A percentile compares a stretch with the other conserved stretches of the same genome.
phyloP scores from a whole-genome alignment of 1,139 yeast genomes.

The Taphrina betulina region DNA sequence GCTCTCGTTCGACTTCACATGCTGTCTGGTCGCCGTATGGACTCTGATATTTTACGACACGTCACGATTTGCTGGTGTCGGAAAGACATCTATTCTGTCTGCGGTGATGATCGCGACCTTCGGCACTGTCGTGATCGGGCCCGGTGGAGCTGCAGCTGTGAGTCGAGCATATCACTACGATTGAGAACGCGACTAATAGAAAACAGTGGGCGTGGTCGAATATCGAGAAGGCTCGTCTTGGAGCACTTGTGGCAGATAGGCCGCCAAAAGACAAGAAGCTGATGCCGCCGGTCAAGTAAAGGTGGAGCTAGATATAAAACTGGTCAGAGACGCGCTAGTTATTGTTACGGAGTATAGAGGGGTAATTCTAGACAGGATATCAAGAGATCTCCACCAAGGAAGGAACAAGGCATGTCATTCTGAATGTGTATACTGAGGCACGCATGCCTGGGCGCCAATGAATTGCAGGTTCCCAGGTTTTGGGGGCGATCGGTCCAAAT shows the following conservation, averaged over 20 bases:
- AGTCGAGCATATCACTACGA: neutral
- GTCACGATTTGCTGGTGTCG: conserved; percentile 23
- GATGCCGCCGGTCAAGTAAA: too few relatives aligned
- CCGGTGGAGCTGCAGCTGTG: conserved; percentile 29
- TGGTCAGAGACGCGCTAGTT: too few relatives aligned
- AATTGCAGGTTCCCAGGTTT: too few relatives aligned
- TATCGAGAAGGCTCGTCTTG: conserved; percentile 27
- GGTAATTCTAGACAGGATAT: too few relatives aligned
- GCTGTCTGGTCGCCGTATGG: conserved; percentile 21
- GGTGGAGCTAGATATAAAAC: neutral
- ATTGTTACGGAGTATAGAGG: too few relatives aligned
- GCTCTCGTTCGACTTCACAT: conserved; percentile 21
- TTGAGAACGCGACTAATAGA: neutral
- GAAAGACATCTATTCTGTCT: conserved; percentile 13
- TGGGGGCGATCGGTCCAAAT: too few relatives aligned
- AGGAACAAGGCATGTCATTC: too few relatives aligned
- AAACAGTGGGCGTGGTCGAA: conserved; percentile 28
- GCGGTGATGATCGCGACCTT: conserved; percentile 17
- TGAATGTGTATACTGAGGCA: too few relatives aligned
- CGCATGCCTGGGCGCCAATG: too few relatives aligned
- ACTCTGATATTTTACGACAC: conserved; percentile 29
- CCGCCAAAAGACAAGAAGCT: conserved; percentile 6
- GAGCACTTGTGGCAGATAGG: conserved; percentile 26
- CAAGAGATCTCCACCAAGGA: too few relatives aligned
- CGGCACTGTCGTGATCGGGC: conserved; percentile 26